These are phyloP conservation scores for Turritis glabra DNA, from an alignment of 345 rosid genomes.

Conservation along the genomic window DNA sequence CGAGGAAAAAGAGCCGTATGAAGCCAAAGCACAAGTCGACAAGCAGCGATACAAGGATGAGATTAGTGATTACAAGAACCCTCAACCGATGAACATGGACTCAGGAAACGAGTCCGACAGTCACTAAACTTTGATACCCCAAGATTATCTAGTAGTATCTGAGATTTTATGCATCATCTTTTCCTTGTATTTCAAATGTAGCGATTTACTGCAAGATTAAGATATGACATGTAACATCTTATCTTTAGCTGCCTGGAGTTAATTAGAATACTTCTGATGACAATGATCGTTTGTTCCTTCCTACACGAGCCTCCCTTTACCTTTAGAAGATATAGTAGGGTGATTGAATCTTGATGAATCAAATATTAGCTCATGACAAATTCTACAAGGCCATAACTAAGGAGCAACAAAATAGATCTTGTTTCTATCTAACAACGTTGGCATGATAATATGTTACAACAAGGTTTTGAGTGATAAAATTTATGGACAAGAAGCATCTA, in stretches of 20 bases:
- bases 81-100: conserved; percentile 65
- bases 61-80: conserved; percentile 69
- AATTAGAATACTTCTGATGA: background rate
- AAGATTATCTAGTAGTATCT: background rate
- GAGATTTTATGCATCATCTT: background rate
- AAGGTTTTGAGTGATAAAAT: background rate
- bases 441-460: background rate
- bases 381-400: background rate
- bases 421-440: background rate
- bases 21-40: conserved; percentile 73
- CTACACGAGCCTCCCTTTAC: background rate
- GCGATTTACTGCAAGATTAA: background rate
- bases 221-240: background rate
- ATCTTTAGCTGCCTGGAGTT: conserved; percentile 1
- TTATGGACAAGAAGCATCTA: background rate
- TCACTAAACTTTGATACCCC: background rate
- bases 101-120: conserved; percentile 55
- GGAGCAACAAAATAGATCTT: background rate
- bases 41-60: conserved; percentile 74
- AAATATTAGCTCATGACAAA: background rate
- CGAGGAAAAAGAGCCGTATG: conserved; percentile 84
- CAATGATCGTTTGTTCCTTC: background rate
- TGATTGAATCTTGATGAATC: background rate
- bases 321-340: background rate
- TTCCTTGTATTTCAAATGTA: background rate